A percentile compares a stretch with the other conserved stretches of the same genome.
Conservation (phyloP, 192 early-diverging fungal species). For the Thamnidium elegans region DNA sequence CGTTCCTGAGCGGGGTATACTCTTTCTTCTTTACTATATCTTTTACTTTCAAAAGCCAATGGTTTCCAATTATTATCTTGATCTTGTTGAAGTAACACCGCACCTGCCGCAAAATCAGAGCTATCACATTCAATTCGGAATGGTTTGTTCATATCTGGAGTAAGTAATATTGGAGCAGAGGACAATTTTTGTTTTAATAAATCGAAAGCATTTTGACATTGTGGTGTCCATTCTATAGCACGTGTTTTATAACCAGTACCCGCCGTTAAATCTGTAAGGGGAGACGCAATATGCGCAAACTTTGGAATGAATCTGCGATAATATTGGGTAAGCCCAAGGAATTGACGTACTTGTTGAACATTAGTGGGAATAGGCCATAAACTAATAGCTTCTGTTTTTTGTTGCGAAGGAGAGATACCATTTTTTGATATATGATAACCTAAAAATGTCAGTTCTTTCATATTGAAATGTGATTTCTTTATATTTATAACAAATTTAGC, state of each 20-base stretch:
- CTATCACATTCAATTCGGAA: conserved; percentile 9
- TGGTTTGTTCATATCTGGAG: conserved; percentile 11
- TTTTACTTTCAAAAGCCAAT: conserved; percentile 34
- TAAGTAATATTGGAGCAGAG: background rate
- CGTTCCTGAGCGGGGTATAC: conserved; percentile 27
- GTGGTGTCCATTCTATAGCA: conserved; percentile 2
- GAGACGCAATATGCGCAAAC: conserved; percentile 17
- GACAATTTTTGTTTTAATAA: conserved; percentile 1
- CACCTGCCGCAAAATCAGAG: conserved; percentile 6
- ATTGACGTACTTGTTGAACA: conserved; percentile 19
- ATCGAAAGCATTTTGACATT: conserved; percentile 6
- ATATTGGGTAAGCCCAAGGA: conserved; percentile 27
- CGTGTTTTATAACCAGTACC: background rate
- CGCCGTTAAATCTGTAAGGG: conserved; percentile 13
- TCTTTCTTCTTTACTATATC: conserved; percentile 25
- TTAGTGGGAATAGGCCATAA: conserved; percentile 19
- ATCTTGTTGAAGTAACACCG: conserved; percentile 14
- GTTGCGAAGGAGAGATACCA: conserved; percentile 25
- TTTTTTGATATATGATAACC: conserved; percentile 28
- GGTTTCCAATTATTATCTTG: conserved; percentile 18
- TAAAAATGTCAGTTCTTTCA: conserved; percentile 26
- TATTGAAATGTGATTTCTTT: conserved; percentile 17
- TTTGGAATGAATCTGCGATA: conserved; percentile 26
- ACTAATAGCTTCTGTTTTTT: conserved; percentile 23
- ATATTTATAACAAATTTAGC: conserved; percentile 5